These are phyloP conservation scores for Hymenoscyphus occultus DNA, from an alignment of 2,329 filamentous ascomycete species.

Conservation along the genomic window DNA sequence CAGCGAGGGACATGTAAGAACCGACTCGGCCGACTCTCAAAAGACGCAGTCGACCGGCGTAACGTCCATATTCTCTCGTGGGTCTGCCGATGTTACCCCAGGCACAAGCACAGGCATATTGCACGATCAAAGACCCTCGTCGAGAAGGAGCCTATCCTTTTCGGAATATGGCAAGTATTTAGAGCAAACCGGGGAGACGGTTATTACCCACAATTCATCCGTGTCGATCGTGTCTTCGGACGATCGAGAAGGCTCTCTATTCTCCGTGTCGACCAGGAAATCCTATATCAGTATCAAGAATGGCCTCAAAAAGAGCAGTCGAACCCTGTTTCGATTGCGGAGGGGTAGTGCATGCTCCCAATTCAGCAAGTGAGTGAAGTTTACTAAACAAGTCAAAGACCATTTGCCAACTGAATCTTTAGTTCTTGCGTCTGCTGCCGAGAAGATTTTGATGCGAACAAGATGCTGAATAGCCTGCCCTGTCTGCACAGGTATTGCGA, in stretches of 20 bases:
- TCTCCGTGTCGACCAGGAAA: conserved; percentile 32
- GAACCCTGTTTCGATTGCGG: conserved; percentile 22
- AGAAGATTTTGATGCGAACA: conserved; percentile 47
- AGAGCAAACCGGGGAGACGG: conserved; percentile 24
- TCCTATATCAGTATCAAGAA: conserved; percentile 32
- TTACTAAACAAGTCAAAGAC: neutral
- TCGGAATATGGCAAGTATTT: conserved; percentile 35
- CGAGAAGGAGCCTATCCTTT: conserved; percentile 32
- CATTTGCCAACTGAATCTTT: conserved; percentile 18
- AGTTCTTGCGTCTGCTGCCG: conserved; percentile 58
- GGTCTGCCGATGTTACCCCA: conserved; percentile 16
- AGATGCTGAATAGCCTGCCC: conserved; percentile 48
- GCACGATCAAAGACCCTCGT: conserved; percentile 18
- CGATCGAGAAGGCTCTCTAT: conserved; percentile 23
- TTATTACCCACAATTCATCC: conserved; percentile 14
- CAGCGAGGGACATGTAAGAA: conserved; percentile 25
- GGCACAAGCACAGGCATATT: conserved; percentile 6
- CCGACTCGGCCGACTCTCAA: conserved; percentile 30
- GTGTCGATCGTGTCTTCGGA: neutral
- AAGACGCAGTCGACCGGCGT: conserved; percentile 30
- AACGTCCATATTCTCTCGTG: conserved; percentile 31
- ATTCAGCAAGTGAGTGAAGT: conserved; percentile 29
- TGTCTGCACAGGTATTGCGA: conserved; percentile 59
- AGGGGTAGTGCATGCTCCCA: conserved; percentile 19
- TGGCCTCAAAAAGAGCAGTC: conserved; percentile 23